phyloP scores from a whole-genome alignment of 768 basidiomycete species.

The Serendipita sp. region DNA sequence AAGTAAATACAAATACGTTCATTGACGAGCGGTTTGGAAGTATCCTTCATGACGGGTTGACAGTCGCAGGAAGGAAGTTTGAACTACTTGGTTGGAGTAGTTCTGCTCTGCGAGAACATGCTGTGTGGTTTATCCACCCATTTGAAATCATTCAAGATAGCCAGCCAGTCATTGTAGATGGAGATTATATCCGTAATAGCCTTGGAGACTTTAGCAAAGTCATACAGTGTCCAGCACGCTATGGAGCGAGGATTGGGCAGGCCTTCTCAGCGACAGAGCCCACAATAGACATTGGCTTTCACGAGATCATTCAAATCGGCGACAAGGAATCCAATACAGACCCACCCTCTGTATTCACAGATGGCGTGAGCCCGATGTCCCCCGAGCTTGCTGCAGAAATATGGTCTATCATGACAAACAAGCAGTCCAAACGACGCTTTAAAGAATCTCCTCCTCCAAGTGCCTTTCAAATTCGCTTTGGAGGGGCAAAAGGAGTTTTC shows the following conservation, averaged over 20 bases:
- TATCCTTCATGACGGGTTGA: conserved; percentile 28
- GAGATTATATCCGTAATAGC: neutral
- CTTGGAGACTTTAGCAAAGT: conserved; percentile 21
- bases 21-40: conserved; percentile 32
- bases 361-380: conserved; percentile 23
- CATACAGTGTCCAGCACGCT: conserved; percentile 42
- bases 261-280: conserved; percentile 62
- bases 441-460: no score
- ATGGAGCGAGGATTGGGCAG: conserved; percentile 53
- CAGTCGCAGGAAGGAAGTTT: conserved; percentile 38
- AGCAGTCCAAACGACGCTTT: no score
- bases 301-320: conserved; percentile 26
- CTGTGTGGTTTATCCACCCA: conserved; percentile 20
- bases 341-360: conserved; percentile 37
- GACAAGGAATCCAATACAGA: conserved; percentile 28
- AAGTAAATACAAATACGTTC: conserved; percentile 35
- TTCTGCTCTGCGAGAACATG: conserved; percentile 50
- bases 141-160: neutral
- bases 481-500: neutral
- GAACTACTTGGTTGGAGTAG: conserved; percentile 56
- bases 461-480: neutral
- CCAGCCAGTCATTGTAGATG: neutral
- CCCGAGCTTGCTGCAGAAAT: no score
- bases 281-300: conserved; percentile 25
- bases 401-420: no score